Evolutionary conservation across 345 rosid species (phyloP), one percentile per base, ranked within the genome.

Genomic region (Cardiospermum halicacabum): DNA sequence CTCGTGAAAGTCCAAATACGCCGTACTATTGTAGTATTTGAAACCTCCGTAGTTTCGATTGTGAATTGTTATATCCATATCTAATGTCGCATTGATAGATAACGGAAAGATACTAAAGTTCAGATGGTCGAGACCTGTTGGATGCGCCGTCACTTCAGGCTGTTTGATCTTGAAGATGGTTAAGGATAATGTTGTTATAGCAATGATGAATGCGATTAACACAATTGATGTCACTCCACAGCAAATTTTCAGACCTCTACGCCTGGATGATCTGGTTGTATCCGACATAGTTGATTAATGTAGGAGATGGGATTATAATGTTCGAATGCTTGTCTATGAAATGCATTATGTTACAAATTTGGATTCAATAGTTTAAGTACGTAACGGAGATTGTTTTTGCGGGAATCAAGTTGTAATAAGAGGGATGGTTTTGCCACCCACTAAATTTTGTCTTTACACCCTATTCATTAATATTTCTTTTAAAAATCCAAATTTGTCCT

Each of bases 11-110:
- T 68, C 36, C 10, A 84, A 40, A 7, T 55, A 53, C 3, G 68
- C 74, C 1, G 56, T 74, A 4, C 75, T 34, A 71, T 72, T 74
- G 36, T 19, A 0, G 73, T 47, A 81, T 75, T 68, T 57, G 60
- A 81, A 84, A 24, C 75, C 60, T 0, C 82, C 86, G 18, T 84
- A 74, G 47, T 81, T 84, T 1, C 73, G 82, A 43, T 77, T 81
- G 27, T 59, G 56, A 16, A 84, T 57, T 2, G 75, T 61, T 21
- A 84, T 26, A 3, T 79, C 6, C 67, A 77, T 60, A 30, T 39
- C 43, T 25, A 81, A 0, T n/a, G 77, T 69, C 66, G 57, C 68
- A 51, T 73, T 67, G 0, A 56, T 7, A 0, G 75, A 36, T 13
- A 53, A 36, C 25, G 57, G 18, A 18, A 34, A 21, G 37, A 36